Base-by-base conservation (phyloP, 2,329 filamentous ascomycete genomes). In the Kalmusia sp. region DNA sequence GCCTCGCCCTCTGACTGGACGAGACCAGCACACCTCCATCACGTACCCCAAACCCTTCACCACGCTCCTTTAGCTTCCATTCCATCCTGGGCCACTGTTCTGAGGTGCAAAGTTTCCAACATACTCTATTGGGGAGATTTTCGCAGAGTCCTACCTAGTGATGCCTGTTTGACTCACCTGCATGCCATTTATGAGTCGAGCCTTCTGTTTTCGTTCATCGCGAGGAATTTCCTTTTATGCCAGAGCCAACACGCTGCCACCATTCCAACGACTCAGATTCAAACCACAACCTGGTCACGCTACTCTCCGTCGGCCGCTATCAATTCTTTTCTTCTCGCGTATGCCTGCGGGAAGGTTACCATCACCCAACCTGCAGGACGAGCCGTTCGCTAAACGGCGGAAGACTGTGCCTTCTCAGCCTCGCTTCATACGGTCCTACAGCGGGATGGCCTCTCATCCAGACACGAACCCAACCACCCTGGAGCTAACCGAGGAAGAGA, bases 401-500 rank as follows among this genome's bases (percentile, higher is more conserved):
- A 73, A 62, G 59, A 57, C 63, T 47, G 64, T 56, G 27, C 30
- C 28, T 22, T 35, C 38, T 25, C 51, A 51, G 28, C 62, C 62
- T 45, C 62, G 52, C 33, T 56, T 54, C 21, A 65, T 70, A 35
- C 60, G 51, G 17, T 64, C 69, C 1, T 67, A 61, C 58, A 52
- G 59, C 51, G 65, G 60, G 47, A 76, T 74, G 72, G 53, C 62
- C 6, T 59, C 64, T 8, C 17, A 59, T 38, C 24, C 47, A 17
- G 41, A 40, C 22, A 31, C 53, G 12, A 57, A 59, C 35, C 52
- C 63, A 15, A 54, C 59, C 2, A 69, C 64, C n/a, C 78, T 89
- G 27, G 70, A 79, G 35, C 85, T 97, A 56, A 92, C 84, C 11
- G 77, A 84, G 4, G 82, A 86, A 50, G 93, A 98, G 75, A 77